These are phyloP conservation scores for Naganishia antarctica DNA, from an alignment of 768 basidiomycete species.

Conservation along the genomic window DNA sequence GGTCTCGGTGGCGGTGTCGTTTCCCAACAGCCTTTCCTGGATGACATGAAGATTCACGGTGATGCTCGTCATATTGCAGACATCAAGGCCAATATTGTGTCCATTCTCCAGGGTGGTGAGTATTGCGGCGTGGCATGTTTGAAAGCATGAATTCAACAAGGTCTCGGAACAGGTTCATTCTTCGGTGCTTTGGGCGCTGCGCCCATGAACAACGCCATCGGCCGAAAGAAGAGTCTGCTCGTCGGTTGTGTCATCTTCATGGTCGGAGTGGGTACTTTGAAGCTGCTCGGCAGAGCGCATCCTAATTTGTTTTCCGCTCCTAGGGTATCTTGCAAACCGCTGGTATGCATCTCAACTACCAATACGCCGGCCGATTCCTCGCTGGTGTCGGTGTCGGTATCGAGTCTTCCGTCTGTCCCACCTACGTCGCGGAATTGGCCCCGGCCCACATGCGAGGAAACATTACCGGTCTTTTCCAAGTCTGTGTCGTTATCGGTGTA, in stretches of 20 bases:
- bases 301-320: neutral
- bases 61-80: slow-evolving; percentile 50
- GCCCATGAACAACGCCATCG: slow-evolving; percentile 51
- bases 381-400: slow-evolving; percentile 68
- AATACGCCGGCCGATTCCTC: slow-evolving; percentile 75
- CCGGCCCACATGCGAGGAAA: slow-evolving; percentile 81
- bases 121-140: neutral
- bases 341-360: slow-evolving; percentile 61
- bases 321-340: slow-evolving; percentile 65
- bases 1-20: slow-evolving; percentile 70
- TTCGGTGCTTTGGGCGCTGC: slow-evolving; percentile 64
- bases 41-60: slow-evolving; percentile 58
- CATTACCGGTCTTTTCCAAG: slow-evolving; percentile 78
- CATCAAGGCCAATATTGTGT: slow-evolving; percentile 75
- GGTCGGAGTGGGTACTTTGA: slow-evolving; percentile 39
- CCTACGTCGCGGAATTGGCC: slow-evolving; percentile 78
- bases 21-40: slow-evolving; percentile 58
- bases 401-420: slow-evolving; percentile 64
- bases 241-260: slow-evolving; percentile 61
- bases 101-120: slow-evolving; percentile 68
- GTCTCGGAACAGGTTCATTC: slow-evolving; percentile 54
- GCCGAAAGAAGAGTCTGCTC: slow-evolving; percentile 63
- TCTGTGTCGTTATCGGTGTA: slow-evolving; percentile 75
- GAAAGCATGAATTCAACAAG: slow-evolving; percentile 9
- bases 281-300: neutral